Evolutionary conservation across 108 stramenopile genomes (phyloP).

Genomic region (Cyclotella baltica): DNA sequence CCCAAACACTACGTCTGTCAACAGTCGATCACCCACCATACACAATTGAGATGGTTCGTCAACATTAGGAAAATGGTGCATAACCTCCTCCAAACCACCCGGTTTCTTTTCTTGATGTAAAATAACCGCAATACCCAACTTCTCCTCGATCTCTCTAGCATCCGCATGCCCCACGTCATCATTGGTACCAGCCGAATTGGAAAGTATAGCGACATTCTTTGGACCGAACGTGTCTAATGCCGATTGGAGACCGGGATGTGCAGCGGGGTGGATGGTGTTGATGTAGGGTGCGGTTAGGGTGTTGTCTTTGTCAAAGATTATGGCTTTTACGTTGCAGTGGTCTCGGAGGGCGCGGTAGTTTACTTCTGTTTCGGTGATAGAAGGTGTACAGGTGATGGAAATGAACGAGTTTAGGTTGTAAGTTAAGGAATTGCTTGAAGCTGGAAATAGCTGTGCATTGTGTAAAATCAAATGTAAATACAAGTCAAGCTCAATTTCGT

Average conservation of each 20-base stretch:
- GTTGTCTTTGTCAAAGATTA: conserved; percentile 95
- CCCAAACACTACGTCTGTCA: conserved; percentile 95
- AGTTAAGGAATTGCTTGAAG: too few species aligned
- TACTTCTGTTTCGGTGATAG: conserved; percentile 53
- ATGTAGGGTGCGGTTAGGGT: conserved; percentile 94
- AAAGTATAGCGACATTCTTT: conserved; percentile 85
- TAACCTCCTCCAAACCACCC: conserved; percentile 82
- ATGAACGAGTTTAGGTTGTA: background rate
- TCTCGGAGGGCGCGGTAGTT: conserved; percentile 80
- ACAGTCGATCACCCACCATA: conserved; percentile 93
- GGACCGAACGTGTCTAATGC: conserved; percentile 82
- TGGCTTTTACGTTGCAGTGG: conserved; percentile 78
- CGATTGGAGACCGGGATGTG: conserved; percentile 60
- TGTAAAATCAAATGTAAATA: too few species aligned
- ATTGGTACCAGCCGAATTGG: conserved; percentile 92
- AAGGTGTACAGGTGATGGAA: background rate
- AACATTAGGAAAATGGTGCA: conserved; percentile 79
- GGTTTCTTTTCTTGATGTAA: conserved; percentile 94
- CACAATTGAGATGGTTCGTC: conserved; percentile 78
- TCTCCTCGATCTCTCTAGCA: conserved; percentile 77
- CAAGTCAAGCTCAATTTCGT: too few species aligned
- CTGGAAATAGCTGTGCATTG: too few species aligned
- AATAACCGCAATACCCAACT: conserved; percentile 89
- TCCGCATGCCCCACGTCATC: conserved; percentile 86
- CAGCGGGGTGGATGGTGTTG: conserved; percentile 70